Evolutionary conservation across 2,329 filamentous ascomycete species (phyloP), one percentile per base, ranked within the genome.

Genomic region (Basipetospora chlamydospora): DNA sequence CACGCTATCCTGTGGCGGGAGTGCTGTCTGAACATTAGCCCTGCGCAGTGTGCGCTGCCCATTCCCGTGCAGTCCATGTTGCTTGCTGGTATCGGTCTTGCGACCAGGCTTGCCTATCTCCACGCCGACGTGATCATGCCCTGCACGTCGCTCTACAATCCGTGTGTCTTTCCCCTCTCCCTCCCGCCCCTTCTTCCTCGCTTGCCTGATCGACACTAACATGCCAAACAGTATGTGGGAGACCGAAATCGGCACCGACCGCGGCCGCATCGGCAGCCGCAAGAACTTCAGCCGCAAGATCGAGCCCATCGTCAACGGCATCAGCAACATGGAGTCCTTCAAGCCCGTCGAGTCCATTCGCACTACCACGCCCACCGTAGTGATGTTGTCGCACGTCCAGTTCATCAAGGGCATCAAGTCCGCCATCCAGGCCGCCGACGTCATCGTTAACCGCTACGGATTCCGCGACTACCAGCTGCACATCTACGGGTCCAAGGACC

Each of bases 401-500:
- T 67, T 66, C 46, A 60, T 58, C 42, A 78, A 78, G 49, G 73
- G 77, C 42, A 73, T 78, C 52, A 77, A 77, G 50, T 76, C 66
- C 2, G 73, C 73, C 3, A 63, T 78, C 17, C 56, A 77, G 5
- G 71, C 73, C 6, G 73, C 73, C 2, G 73, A 78, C 44, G 67
- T 78, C 42, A 77, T 78, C 42, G 65, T 76, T 43, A 77, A 78
- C 47, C 63, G 72, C 44, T 77, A 67, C 63, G 72, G 73, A n/a
- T 77, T 78, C 52, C 65, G 61, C 28, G 72, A 77, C 41, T 78
- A 77, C 51, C 61, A 66, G 37, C 62, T 78, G 2, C 64, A 73
- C 40, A 67, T 78, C 13, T 78, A 77, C 46, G 73, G 73, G 9
- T 71, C 70, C 13, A 67, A 75, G 38, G 73, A 77, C 50, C 72